Evolutionary conservation across 2,329 filamentous ascomycete genomes (phyloP).

Genomic region (Ploettnerulaceae sp.): DNA sequence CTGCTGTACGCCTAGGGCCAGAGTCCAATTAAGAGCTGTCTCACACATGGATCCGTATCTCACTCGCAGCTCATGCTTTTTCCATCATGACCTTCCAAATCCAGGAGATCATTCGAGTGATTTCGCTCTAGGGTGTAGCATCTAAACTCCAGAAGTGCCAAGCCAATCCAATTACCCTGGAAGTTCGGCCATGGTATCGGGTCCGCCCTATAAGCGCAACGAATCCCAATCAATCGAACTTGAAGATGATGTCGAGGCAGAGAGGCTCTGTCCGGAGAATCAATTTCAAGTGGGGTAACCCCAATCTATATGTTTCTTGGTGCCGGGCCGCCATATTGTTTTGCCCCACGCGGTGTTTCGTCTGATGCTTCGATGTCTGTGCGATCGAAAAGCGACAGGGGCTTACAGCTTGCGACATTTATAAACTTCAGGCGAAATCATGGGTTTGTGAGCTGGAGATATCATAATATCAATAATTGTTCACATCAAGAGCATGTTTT

Average conservation of each 20-base stretch:
- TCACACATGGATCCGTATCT: slow-evolving; percentile 3
- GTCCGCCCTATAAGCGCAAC: neutral
- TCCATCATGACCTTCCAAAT: neutral
- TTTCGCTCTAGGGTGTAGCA: neutral
- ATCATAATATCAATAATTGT: no score
- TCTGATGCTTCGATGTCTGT: slow-evolving; percentile 11
- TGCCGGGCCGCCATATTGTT: slow-evolving; percentile 2
- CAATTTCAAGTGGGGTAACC: neutral
- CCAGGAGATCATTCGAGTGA: neutral
- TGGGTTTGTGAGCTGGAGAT: no score
- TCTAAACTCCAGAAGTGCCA: neutral
- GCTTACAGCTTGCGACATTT: no score
- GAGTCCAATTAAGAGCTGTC: neutral
- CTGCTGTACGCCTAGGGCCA: neutral
- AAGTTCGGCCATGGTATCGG: neutral
- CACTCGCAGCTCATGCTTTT: neutral
- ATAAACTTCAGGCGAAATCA: no score
- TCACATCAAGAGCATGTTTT: no score
- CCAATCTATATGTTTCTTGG: slow-evolving; percentile 9
- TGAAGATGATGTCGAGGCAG: neutral
- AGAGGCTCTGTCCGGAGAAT: neutral
- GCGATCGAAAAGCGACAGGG: no score
- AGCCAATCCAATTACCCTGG: neutral
- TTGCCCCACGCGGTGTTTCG: slow-evolving; percentile 4
- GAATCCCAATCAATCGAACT: neutral